Base-by-base conservation (phyloP, 352 stramenopile genomes). In the Pythium insidiosum region DNA sequence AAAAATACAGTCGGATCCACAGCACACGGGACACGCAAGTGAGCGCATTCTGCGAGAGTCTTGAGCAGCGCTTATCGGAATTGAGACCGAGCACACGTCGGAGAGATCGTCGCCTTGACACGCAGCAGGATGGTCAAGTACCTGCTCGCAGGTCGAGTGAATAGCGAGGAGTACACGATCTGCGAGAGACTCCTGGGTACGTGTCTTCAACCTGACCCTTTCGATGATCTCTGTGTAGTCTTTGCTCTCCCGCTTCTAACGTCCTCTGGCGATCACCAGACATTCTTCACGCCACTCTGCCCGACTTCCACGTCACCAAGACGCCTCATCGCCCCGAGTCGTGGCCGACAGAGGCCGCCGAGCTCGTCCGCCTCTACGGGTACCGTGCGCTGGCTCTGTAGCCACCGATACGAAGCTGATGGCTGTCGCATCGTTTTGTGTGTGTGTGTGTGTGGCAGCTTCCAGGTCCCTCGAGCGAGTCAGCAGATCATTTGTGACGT, bases 121-220 rank as follows among this genome's bases (percentile, higher is more conserved):
- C 28, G 9, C 33, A 38, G 33, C 9, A 40, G 25, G 13, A 63
- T 57, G 70, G 73, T 84, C 40, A 69, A 71, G 31, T 85, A 81
- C 61, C 67, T 67, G 19, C 67, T 88, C 38, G 71, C 66, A 6
- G 76, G 71, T 7, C 58, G 71, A 26, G 76, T 84, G 28, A 85
- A 65, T 45, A 83, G 68, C 45, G 70, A 85, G 38, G 73, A 86
- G 33, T 88, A 83, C 40, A 71, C 71, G 31, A 76, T 86, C 42
- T 86, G 76, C 43, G 76, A 86, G 43, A 68, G 76, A 10, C 49
- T 88, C 9, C 56, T 86, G 6, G 76, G 76, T 88, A 53, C 25
- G 58, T 48, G 25, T 3, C 6, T 16, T 2, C 15, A 3, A 9
- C 29, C 21, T 10, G 7, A 15, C 30, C 6, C 19, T 30, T 7